Evolutionary conservation across 371 early-diverging fungal species (phyloP), one percentile per base, ranked within the genome.

Genomic region (Zychaea mexicana): DNA sequence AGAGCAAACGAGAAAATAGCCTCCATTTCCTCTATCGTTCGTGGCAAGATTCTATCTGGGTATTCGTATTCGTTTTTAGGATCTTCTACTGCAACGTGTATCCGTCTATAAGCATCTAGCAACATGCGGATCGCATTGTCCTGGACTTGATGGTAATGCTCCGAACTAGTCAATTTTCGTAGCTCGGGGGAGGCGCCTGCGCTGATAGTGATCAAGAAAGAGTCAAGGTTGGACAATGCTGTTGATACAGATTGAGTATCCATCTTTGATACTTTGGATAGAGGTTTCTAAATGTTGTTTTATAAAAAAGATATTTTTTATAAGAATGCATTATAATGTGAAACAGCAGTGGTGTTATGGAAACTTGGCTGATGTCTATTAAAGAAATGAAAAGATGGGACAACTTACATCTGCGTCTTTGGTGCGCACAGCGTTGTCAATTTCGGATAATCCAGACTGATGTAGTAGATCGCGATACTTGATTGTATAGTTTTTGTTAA

Each of bases 1-100:
- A 74, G 62, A 36, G 73, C 81, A 64, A 77, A 76, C 0, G 79
- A 78, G 58, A 91, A 78, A 24, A 90, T 81, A 22, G 85, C 89
- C 62, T 91, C 92, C 65, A 94, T 90, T 63, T 94, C 92, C 52
- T 87, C 90, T 8, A 91, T 88, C 10, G 88, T 88, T 47, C 92
- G 71, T 39, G 83, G 79, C 26, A 91, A 70, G 45, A 91, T 85
- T 17, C 72, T 73, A 7, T 84, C 81, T 0, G 91, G 90, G 62
- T 86, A 75, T 65, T 85, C 85, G 71, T 90, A 92, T 31, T 71
- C 67, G 66, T 88, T 90, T 19, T 49, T 70, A 3, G 90, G 90
- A 67, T 92, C 87, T 64, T 83, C 73, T 26, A 92, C 83, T 13
- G 82, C 85, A 39, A 75, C 72, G 46, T 82, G 81, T 13, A 92